These are phyloP conservation scores for Cystofilobasidium ferigula DNA, from an alignment of 768 basidiomycete genomes.

Conservation along the genomic window DNA sequence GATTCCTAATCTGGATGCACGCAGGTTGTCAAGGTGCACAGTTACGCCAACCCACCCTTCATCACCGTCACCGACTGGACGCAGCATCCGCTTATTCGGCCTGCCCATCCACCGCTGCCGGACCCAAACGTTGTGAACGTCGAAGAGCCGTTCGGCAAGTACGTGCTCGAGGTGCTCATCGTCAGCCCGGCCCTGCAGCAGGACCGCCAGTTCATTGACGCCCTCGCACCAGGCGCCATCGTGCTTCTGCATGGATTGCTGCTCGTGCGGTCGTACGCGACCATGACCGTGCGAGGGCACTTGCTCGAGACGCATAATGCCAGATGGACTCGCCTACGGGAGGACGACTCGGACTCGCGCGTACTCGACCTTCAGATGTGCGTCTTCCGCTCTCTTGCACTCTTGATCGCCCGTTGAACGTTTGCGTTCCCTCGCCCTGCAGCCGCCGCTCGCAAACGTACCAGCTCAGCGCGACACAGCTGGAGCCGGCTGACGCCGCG, in stretches of 20 bases:
- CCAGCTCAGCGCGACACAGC: too few species aligned
- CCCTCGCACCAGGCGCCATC: background rate
- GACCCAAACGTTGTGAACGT: background rate
- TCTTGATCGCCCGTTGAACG: background rate
- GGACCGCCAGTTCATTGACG: background rate
- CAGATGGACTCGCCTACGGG: background rate
- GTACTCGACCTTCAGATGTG: background rate
- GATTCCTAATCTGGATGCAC: background rate
- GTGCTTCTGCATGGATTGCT: background rate
- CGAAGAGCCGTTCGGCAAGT: background rate
- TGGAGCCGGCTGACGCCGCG: too few species aligned
- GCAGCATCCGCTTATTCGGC: background rate
- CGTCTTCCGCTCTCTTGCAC: background rate
- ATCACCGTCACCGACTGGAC: background rate
- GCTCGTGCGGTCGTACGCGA: background rate
- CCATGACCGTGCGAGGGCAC: background rate
- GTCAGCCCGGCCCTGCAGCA: background rate
- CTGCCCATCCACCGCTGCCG: background rate
- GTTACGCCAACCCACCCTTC: background rate
- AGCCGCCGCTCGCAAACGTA: background rate
- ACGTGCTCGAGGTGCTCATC: conserved; percentile 2
- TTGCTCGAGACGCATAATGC: background rate
- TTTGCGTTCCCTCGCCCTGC: too few species aligned
- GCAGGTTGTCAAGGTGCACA: background rate
- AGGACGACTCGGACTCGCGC: background rate